These are phyloP conservation scores for Leishmania aethiopica DNA, from an alignment of 208 protist species.

Conservation along the genomic window DNA sequence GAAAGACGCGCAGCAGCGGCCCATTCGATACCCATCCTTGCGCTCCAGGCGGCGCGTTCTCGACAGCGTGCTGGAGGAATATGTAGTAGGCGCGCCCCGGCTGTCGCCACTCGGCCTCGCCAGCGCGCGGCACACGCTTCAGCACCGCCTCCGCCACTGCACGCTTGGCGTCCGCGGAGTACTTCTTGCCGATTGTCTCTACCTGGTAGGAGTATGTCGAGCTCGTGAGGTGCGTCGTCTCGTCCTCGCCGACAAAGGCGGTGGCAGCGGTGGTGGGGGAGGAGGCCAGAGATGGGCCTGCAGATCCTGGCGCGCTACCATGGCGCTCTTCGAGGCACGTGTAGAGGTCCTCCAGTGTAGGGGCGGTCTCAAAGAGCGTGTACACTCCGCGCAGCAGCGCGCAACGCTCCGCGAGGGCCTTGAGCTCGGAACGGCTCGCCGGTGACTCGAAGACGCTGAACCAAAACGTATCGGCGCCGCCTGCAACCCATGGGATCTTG, in stretches of 20 bases:
- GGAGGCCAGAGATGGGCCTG: neutral
- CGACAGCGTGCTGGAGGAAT: conserved; percentile 61
- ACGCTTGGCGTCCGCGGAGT: conserved; percentile 52
- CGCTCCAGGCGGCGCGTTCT: conserved; percentile 43
- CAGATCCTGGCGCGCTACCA: neutral
- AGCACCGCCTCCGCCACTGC: conserved; percentile 43
- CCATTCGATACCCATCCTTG: conserved; percentile 39
- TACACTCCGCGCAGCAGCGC: conserved; percentile 54
- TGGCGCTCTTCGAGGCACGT: conserved; percentile 19
- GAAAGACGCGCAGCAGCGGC: conserved; percentile 53
- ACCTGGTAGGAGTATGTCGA: conserved; percentile 58
- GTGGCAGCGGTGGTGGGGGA: neutral
- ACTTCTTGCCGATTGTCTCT: conserved; percentile 78
- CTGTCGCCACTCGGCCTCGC: conserved; percentile 26
- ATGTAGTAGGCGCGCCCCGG: conserved; percentile 45
- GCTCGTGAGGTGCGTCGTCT: conserved; percentile 23
- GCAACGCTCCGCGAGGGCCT: conserved; percentile 40
- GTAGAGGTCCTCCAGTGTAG: conserved; percentile 54
- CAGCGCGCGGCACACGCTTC: conserved; percentile 14
- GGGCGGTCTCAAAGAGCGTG: conserved; percentile 48
- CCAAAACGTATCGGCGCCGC: conserved; percentile 25
- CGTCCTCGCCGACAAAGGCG: conserved; percentile 37
- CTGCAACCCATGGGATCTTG: conserved; percentile 29
- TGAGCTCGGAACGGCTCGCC: conserved; percentile 17
- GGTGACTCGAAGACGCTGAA: conserved; percentile 51